Percentiles rank a stretch among this genome's conserved stretches.
phyloP scores from a whole-genome alignment of 179 eudicot species.

The Silene noctiflora region DNA sequence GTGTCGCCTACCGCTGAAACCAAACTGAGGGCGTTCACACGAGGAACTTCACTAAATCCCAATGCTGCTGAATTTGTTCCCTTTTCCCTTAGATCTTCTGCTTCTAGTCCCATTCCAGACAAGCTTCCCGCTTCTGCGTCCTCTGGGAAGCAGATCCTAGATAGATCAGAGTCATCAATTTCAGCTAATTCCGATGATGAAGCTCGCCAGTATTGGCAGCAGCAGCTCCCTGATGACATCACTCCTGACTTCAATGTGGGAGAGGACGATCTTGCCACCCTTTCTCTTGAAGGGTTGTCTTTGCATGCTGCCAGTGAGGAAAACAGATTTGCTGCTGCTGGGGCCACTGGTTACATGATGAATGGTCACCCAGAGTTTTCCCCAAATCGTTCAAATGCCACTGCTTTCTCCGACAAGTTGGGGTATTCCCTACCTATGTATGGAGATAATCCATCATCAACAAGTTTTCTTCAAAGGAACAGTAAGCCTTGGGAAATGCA shows the following conservation, averaged over 20 bases:
- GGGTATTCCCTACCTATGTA: slow-evolving; percentile 44
- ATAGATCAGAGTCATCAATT: slow-evolving; percentile 72
- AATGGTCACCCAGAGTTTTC: slow-evolving; percentile 47
- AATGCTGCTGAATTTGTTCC: slow-evolving; percentile 96
- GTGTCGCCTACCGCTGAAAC: slow-evolving; percentile 32
- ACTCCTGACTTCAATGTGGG: slow-evolving; percentile 86
- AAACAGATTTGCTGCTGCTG: slow-evolving; percentile 34
- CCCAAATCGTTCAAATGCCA: slow-evolving; percentile 42
- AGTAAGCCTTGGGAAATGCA: slow-evolving; percentile 67
- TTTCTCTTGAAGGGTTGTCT: slow-evolving; percentile 61
- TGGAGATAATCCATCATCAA: slow-evolving; percentile 49
- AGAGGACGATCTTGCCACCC: slow-evolving; percentile 45
- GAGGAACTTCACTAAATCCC: slow-evolving; percentile 66
- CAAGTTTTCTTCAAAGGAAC: slow-evolving; percentile 35
- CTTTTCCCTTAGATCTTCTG: slow-evolving; percentile 58
- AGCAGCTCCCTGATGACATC: slow-evolving; percentile 93
- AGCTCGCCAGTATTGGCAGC: slow-evolving; percentile 83
- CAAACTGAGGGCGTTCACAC: slow-evolving; percentile 23
- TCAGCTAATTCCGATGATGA: slow-evolving; percentile 87
- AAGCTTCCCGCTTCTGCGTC: slow-evolving; percentile 24
- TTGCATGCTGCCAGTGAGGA: slow-evolving; percentile 46
- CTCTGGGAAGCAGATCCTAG: slow-evolving; percentile 45
- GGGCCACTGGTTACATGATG: slow-evolving; percentile 39
- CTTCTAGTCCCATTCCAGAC: slow-evolving; percentile 31
- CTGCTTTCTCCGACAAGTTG: slow-evolving; percentile 37